Evolutionary conservation across 495 filamentous ascomycete species (phyloP), one percentile per base, ranked within the genome.

Genomic region (Niebla homalea): DNA sequence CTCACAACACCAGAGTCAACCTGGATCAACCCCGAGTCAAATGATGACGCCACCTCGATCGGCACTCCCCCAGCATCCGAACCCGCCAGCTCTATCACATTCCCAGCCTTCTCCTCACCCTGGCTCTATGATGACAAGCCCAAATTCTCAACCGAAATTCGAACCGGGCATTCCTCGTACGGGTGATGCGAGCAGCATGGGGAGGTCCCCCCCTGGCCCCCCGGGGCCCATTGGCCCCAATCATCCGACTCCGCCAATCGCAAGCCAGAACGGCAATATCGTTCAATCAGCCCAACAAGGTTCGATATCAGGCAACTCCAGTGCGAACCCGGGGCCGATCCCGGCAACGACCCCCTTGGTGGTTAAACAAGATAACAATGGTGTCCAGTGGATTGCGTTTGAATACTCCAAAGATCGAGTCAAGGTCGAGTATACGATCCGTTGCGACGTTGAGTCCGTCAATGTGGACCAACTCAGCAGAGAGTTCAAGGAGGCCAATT

Each of bases 371-470:
- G 92, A 97, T 60, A 84, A 85, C 59, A 96, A 94, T 56, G 92
- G 92, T 15, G 92, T 97, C 11, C 92, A 98, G 62, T 97, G 92
- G 92, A 98, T 98, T 55, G 87, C 89, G 3, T 98, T 98, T 51
- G 92, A 98, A 61, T 98, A 98, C 64, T 97, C 93, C 15, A 80
- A 92, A 22, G 92, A 98, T 63, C 76, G 92, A 25, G 89, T 98
- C 55, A 98, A 98, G 77, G 95, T 96, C 88, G 92, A 95, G 64
- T 98, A 98, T 65, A 95, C 89, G 0, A 98, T 98, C 61, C 83
- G 92, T 32, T 98, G 92, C 61, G 92, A 98, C 58, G 92, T 97
- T 20, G 92, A 96, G 67, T 95, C 89, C 1, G 88, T 98, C 40
- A 88, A 87, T 62, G 85, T 90, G 44, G 89, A 96, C 44, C 80